Conservation (phyloP, 768 basidiomycete species). For the Dictyophora rubrovolvata region DNA sequence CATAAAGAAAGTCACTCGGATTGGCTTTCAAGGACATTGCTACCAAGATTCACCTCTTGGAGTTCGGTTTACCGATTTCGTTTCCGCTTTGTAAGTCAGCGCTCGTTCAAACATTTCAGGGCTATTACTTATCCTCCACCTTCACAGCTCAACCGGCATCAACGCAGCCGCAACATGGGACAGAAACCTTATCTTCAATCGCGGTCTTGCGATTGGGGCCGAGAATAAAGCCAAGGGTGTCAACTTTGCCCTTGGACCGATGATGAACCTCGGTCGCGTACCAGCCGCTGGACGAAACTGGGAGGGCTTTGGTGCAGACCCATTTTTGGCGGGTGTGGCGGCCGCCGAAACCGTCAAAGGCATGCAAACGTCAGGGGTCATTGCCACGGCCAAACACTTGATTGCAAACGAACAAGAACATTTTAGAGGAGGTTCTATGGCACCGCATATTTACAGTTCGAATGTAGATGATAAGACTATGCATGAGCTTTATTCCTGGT, state of each 20-base stretch:
- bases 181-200: slow-evolving; percentile 34
- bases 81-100: slow-evolving; percentile 36
- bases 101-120: neutral
- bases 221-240: slow-evolving; percentile 57
- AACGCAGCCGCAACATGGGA: slow-evolving; percentile 36
- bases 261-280: slow-evolving; percentile 25
- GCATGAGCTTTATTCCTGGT: slow-evolving; percentile 64
- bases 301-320: slow-evolving; percentile 92
- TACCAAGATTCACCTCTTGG: slow-evolving; percentile 42
- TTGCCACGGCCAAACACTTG: slow-evolving; percentile 82
- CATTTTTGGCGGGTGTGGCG: slow-evolving; percentile 69
- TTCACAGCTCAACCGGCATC: slow-evolving; percentile 22
- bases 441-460: slow-evolving; percentile 28
- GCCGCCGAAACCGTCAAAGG: slow-evolving; percentile 74
- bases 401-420: slow-evolving; percentile 33
- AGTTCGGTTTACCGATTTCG: slow-evolving; percentile 35
- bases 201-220: slow-evolving; percentile 46
- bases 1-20: neutral
- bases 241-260: slow-evolving; percentile 41
- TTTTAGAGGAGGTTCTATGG: slow-evolving; percentile 14
- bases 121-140: neutral
- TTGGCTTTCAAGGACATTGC: slow-evolving; percentile 37
- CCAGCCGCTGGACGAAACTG: slow-evolving; percentile 62
- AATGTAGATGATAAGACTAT: slow-evolving; percentile 74
- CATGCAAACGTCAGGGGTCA: slow-evolving; percentile 68